A percentile compares a stretch with the other conserved stretches of the same genome.
These are phyloP conservation scores for Curvularia spicifera DNA, from an alignment of 2,329 filamentous ascomycete species.

Conservation along the genomic window DNA sequence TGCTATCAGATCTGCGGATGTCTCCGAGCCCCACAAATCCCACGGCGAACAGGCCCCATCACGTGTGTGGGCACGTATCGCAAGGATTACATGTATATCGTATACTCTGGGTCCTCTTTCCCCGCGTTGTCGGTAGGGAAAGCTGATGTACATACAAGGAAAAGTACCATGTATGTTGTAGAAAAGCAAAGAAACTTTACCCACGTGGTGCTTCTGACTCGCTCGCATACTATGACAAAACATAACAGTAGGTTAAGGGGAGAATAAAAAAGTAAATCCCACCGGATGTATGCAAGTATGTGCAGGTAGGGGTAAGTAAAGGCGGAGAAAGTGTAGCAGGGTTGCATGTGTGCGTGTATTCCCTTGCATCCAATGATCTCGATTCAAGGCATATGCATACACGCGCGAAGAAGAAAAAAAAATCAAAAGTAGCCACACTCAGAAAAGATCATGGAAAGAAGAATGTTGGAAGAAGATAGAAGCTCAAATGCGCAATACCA, in stretches of 20 bases:
- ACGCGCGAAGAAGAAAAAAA: too few species aligned
- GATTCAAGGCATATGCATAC: too few species aligned
- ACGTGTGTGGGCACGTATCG: not conserved
- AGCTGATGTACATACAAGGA: too few species aligned
- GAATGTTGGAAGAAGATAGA: too few species aligned
- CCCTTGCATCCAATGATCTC: too few species aligned
- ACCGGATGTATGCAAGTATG: slow-evolving; percentile 1
- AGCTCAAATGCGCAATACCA: too few species aligned
- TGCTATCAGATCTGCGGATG: not conserved
- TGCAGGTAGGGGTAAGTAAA: not conserved
- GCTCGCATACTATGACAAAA: not conserved
- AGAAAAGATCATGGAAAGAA: too few species aligned
- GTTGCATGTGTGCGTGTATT: too few species aligned
- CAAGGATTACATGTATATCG: not conserved
- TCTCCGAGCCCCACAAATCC: not conserved
- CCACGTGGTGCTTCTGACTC: not conserved
- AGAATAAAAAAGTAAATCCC: not conserved
- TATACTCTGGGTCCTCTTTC: not conserved
- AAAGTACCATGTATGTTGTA: not conserved
- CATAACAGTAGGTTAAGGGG: not conserved
- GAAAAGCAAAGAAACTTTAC: not conserved
- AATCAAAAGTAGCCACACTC: too few species aligned
- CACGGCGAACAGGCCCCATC: not conserved
- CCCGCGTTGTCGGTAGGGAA: not conserved
- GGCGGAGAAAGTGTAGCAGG: not conserved